Percentiles rank a stretch among this genome's conserved stretches.
phyloP scores from a whole-genome alignment of 768 basidiomycete species.

The Megacollybia marginata region DNA sequence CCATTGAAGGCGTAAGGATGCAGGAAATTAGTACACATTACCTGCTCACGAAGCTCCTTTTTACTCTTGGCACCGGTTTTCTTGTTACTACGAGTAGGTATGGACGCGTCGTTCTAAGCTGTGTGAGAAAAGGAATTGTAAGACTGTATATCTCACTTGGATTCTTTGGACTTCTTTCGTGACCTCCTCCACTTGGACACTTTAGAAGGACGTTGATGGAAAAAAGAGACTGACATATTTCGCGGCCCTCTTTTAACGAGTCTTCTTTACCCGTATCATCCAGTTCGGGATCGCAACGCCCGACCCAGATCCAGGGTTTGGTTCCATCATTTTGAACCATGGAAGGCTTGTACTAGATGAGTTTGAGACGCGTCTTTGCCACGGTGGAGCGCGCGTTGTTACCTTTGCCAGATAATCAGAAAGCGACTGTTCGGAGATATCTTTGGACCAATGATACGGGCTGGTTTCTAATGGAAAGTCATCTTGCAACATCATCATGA shows the following conservation, averaged over 20 bases:
- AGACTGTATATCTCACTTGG: constrained; percentile 31
- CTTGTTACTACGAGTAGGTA: constrained; percentile 62
- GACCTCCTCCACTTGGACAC: constrained; percentile 43
- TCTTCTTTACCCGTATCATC: constrained; percentile 14
- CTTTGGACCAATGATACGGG: constrained; percentile 45
- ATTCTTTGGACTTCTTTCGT: constrained; percentile 53
- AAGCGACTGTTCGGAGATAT: constrained; percentile 30
- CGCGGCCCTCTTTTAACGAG: constrained; percentile 39
- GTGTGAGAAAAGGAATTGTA: background rate
- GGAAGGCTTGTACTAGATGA: constrained; percentile 59
- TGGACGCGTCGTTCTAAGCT: constrained; percentile 52
- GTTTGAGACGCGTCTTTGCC: background rate
- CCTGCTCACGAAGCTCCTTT: constrained; percentile 68
- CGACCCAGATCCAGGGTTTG: constrained; percentile 76
- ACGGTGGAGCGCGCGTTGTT: background rate
- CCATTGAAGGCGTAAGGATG: background rate
- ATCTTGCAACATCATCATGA: too few relatives aligned
- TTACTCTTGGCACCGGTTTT: constrained; percentile 69
- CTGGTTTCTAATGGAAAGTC: too few relatives aligned
- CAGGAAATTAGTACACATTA: constrained; percentile 16
- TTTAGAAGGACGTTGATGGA: background rate
- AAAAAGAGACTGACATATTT: background rate
- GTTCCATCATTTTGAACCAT: constrained; percentile 75
- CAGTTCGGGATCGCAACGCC: constrained; percentile 15
- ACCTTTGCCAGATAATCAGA: constrained; percentile 53